Evolutionary conservation across 805 yeast species (phyloP).

Genomic region (Hanseniaspora nectarophila): DNA sequence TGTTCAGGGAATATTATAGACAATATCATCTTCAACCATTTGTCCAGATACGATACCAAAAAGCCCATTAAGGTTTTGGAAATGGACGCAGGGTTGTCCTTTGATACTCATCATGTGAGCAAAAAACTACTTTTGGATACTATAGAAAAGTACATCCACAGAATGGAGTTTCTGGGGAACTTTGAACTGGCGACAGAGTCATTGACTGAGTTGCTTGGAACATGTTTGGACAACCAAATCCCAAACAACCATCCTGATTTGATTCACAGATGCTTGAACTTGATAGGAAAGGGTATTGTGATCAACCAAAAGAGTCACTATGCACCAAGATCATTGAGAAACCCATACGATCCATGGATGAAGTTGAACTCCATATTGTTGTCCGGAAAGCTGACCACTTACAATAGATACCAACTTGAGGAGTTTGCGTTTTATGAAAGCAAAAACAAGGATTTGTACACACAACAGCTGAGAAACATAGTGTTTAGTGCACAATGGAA

Average conservation of each 20-base stretch:
- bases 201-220: not conserved
- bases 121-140: not conserved
- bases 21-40: not conserved
- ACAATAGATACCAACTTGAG: not conserved
- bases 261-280: not conserved
- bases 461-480: constrained; percentile 1
- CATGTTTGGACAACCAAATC: not conserved
- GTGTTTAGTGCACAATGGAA: constrained; percentile 1
- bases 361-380: not conserved
- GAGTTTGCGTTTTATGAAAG: not conserved
- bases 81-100: not conserved
- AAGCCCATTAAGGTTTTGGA: not conserved
- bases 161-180: not conserved
- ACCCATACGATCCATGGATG: constrained; percentile 11
- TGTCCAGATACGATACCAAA: not conserved
- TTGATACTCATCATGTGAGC: not conserved
- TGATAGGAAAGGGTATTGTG: constrained; percentile 4
- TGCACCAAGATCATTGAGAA: not conserved
- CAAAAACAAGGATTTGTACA: not conserved
- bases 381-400: not conserved
- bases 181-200: not conserved
- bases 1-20: not conserved
- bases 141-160: not conserved
- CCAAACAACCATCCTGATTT: not conserved
- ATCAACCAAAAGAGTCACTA: not conserved